Percentiles rank a stretch among this genome's conserved stretches.
Conservation (phyloP, 371 early-diverging fungal species). For the Nosema muscidifuracis region DNA sequence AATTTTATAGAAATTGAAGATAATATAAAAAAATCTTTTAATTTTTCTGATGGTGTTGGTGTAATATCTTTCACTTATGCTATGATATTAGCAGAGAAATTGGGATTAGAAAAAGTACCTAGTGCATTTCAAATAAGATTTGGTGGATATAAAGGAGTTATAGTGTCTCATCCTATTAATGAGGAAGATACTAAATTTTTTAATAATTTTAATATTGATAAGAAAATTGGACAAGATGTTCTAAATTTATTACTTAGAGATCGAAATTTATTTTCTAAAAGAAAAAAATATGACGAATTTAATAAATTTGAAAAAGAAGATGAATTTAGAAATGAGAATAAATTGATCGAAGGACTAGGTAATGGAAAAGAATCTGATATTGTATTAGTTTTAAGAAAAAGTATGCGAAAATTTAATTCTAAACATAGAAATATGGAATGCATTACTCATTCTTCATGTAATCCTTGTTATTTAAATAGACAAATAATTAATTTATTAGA, state of each 20-base stretch:
- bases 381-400: slow-evolving; percentile 59
- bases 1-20: slow-evolving; percentile 62
- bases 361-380: not conserved
- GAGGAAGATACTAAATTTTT: not conserved
- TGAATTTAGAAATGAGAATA: not conserved
- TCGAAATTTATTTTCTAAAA: too few species aligned
- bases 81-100: slow-evolving; percentile 62
- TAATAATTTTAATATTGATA: not conserved
- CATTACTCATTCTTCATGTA: slow-evolving; percentile 21
- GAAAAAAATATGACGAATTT: slow-evolving; percentile 10
- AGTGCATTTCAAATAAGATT: slow-evolving; percentile 73
- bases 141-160: slow-evolving; percentile 73
- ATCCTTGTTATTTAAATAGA: slow-evolving; percentile 47
- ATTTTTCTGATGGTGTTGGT: slow-evolving; percentile 78
- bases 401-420: slow-evolving; percentile 69
- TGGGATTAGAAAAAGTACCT: slow-evolving; percentile 65
- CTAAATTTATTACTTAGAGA: too few species aligned
- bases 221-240: not conserved
- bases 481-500: slow-evolving; percentile 53
- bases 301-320: not conserved
- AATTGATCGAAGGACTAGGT: not conserved
- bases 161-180: slow-evolving; percentile 58
- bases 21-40: slow-evolving; percentile 55
- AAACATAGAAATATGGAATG: slow-evolving; percentile 61
- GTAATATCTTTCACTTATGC: slow-evolving; percentile 66